Evolutionary conservation across 441 rosid species (phyloP), one percentile per base, ranked within the genome.

Genomic region (Gossypium gossypioides): DNA sequence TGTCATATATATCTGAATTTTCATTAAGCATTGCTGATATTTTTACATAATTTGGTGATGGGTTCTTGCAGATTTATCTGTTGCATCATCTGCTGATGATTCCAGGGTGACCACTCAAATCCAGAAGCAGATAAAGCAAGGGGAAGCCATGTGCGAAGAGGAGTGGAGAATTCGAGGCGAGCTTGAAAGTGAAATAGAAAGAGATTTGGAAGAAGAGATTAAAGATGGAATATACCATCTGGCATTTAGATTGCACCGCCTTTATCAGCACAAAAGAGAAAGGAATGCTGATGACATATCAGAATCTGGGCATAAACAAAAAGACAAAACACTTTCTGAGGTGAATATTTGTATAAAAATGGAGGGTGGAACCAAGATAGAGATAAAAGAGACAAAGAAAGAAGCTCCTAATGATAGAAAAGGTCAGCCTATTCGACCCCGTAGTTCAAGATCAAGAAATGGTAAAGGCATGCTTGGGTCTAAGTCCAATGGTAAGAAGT

Each of bases 151-250:
- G 79, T 75, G 84, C 1, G 80, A 75, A 56, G 86, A 88, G 76
- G 97, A 90, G 78, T 50, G 71, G 75, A 86, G 80, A 81, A 85
- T 92, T 16, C 81, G 88, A 0, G 79, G 80, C 0, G 91, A 90
- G 84, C 90, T 90, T 2, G 96, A 90, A 70, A 75, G 29, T 72
- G 93, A 90, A 6, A 84, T 88, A 3, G 96, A 92, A 66, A 85
- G 76, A 65, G 80, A 83, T 64, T 77, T 92, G 81, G 97, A 92
- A 83, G 89, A 84, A 34, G 96, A 89, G 74, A 84, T 92, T 57
- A 92, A 90, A 67, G 95, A 84, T 42, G 91, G 86, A 55, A 90
- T 90, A 5, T 88, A 84, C 78, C 85, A 77, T 69, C 86, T 89
- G 1, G 88, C 95, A 32, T 74, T 90, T 4, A 87, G 88, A 75